Conservation (phyloP, 2,329 filamentous ascomycete genomes). For the Colletotrichum cuscutae region DNA sequence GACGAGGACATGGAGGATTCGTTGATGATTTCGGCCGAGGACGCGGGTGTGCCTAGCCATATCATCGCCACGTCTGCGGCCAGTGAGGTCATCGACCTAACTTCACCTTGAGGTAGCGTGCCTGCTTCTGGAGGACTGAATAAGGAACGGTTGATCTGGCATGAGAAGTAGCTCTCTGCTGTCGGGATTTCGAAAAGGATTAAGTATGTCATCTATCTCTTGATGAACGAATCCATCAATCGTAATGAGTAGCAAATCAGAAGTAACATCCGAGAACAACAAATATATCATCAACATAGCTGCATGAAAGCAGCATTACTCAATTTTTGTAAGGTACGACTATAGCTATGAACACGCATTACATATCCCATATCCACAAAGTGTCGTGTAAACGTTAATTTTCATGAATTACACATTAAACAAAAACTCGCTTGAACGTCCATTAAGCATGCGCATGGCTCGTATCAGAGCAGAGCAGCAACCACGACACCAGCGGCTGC, state of each 20-base stretch:
- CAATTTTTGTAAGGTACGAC: not conserved
- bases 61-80: not conserved
- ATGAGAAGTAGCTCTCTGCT: no score
- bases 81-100: constrained; percentile 3
- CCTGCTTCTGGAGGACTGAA: not conserved
- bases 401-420: not conserved
- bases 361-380: not conserved
- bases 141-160: no score
- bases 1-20: not conserved
- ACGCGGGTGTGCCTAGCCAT: not conserved
- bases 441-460: not conserved
- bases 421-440: not conserved
- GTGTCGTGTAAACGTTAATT: not conserved
- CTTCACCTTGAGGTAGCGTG: not conserved
- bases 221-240: no score
- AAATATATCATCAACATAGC: not conserved
- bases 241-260: no score
- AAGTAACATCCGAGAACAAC: no score
- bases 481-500: constrained; percentile 27
- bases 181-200: no score
- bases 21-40: constrained; percentile 7
- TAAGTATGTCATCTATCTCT: no score
- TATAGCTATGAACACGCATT: not conserved
- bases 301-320: not conserved
- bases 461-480: constrained; percentile 21